Percentiles rank a stretch among this genome's conserved stretches.
Conservation (phyloP, 345 rosid genomes). For the Ricinus communis region DNA sequence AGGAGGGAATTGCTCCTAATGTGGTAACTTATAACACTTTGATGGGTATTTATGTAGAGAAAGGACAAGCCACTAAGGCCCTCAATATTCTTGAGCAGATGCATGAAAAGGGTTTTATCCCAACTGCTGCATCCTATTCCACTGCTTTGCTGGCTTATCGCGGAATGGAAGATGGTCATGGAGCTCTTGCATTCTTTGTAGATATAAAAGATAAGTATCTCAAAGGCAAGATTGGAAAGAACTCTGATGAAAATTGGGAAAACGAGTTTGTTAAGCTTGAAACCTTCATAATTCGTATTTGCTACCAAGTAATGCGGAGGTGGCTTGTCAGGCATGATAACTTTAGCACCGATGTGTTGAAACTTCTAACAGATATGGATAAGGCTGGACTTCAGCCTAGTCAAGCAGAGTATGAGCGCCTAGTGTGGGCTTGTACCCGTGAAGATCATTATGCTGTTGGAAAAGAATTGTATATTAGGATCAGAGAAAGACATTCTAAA, state of each 20-base stretch:
- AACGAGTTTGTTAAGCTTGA: conserved; percentile 61
- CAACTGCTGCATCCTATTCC: conserved; percentile 71
- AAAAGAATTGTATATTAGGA: conserved; percentile 67
- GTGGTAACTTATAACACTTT: conserved; percentile 71
- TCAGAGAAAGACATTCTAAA: conserved; percentile 55
- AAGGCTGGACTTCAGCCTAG: conserved; percentile 49
- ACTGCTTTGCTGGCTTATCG: conserved; percentile 77
- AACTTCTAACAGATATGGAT: conserved; percentile 70
- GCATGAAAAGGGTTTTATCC: conserved; percentile 52
- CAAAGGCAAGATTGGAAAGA: conserved; percentile 56
- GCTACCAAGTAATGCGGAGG: conserved; percentile 80
- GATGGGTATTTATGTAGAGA: conserved; percentile 68
- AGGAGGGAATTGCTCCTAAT: conserved; percentile 63
- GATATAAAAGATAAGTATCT: conserved; percentile 58
- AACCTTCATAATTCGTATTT: conserved; percentile 61
- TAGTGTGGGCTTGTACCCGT: conserved; percentile 88
- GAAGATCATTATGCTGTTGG: conserved; percentile 70
- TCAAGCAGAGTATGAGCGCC: conserved; percentile 70
- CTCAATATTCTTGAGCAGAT: conserved; percentile 67
- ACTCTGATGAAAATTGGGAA: conserved; percentile 51
- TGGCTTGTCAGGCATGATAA: conserved; percentile 71
- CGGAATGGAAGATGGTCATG: conserved; percentile 75
- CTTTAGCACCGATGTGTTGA: conserved; percentile 51
- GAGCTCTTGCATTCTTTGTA: conserved; percentile 65
- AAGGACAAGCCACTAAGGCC: conserved; percentile 54